phyloP scores from a whole-genome alignment of 352 stramenopile species.

The Phytophthora melonis region DNA sequence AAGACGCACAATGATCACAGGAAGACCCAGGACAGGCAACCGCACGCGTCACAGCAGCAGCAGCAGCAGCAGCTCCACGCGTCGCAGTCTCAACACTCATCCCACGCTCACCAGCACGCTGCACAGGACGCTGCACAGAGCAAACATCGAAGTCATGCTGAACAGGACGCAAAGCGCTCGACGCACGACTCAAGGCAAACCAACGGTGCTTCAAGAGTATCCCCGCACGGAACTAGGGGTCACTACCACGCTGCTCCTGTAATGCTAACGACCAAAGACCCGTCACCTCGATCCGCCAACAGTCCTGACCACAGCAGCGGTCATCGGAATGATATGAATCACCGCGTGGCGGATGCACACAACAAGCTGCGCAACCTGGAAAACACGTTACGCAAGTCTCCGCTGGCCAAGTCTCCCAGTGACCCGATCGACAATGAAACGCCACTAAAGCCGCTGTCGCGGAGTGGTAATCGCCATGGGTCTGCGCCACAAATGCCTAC shows the following conservation, averaged over 20 bases:
- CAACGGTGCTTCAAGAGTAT: conserved; percentile 27
- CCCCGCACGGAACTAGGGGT: conserved; percentile 29
- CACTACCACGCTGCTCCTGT: conserved; percentile 25
- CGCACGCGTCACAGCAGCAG: conserved; percentile 35
- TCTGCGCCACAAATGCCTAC: conserved; percentile 25
- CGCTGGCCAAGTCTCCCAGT: conserved; percentile 48
- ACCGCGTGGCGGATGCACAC: conserved; percentile 40
- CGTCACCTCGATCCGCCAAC: conserved; percentile 25
- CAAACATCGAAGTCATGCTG: conserved; percentile 39
- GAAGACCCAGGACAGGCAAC: conserved; percentile 37
- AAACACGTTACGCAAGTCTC: conserved; percentile 49
- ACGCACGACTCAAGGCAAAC: conserved; percentile 40
- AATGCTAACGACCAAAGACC: conserved; percentile 37
- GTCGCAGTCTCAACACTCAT: conserved; percentile 28
- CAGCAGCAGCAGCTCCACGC: conserved; percentile 33
- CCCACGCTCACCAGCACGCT: conserved; percentile 30
- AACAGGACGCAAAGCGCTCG: conserved; percentile 53
- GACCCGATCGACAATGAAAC: conserved; percentile 46
- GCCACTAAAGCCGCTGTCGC: conserved; percentile 55
- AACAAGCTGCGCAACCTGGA: conserved; percentile 60
- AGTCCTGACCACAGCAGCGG: conserved; percentile 31
- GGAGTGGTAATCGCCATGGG: conserved; percentile 40
- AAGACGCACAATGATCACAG: conserved; percentile 47
- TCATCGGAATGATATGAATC: conserved; percentile 39
- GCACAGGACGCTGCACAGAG: conserved; percentile 28